Base-by-base conservation (phyloP, 164 flowering plant species). In the Taxillus chinensis region DNA sequence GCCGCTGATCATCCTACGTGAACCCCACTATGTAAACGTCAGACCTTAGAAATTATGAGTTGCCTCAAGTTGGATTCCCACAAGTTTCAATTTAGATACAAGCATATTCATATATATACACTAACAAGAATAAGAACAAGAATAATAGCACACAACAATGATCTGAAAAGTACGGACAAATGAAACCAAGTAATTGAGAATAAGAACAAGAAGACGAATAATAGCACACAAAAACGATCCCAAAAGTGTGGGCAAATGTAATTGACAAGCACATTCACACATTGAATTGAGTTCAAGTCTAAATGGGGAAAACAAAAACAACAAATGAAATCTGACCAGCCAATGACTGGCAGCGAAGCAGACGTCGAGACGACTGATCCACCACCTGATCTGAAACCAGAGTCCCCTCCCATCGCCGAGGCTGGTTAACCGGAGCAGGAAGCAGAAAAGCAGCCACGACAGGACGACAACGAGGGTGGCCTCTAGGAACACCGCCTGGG, bases 291-390 rank as follows among this genome's bases (percentile, higher is more conserved):
- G 2, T 8, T 7, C 51, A 48, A 48, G 13, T 43, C 7, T 6
- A 11, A 7, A 7, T 7, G 2, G 13, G 51, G 12, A 48, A 48
- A 14, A 11, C 4, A 48, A 4, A 48, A 11, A 48, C 46, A 48
- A 4, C 9, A 66, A 15, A 48, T 12, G 55, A 43, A 58, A 68
- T 66, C 45, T n/a, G 2, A 91, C 98, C 83, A 93, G 89, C 96
- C 96, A 95, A 75, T 95, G 99, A 49, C 89, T 78, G 14, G 99
- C 87, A 39, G 93, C 78, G 66, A 79, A 91, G 60, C 83, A 78
- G 70, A 91, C 49, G 71, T 95, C 99, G 69, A 87, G 65, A 5
- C 96, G 83, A 60, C 93, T 95, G 64, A 91, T 79, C 96, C 91
- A 86, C 95, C 95, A 87, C 27, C 97, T 63, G 46, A 93, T 62